Evolutionary conservation across 257 asterid species (phyloP), one percentile per base, ranked within the genome.

Genomic region (Ophiorrhiza pumila): DNA sequence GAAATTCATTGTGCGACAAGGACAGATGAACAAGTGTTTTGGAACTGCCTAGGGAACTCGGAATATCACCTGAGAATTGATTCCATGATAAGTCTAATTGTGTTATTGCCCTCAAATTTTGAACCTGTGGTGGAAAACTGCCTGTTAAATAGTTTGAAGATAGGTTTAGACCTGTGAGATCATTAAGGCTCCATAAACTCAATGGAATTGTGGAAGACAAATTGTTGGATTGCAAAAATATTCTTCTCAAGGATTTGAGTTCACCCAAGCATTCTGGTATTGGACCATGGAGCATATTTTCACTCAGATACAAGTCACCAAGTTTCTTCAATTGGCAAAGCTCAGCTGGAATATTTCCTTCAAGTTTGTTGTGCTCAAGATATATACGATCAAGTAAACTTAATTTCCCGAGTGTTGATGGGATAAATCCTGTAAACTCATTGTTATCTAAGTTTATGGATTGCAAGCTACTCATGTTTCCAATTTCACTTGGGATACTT

Each of bases 31-130:
- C 74, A 37, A 69, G 52, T 25, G 62, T 32, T 8, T 12, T 7
- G 34, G n/a, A 52, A 37, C 65, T 9, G 31, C 64, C 64, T 34
- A 69, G 3, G 18, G 74, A 50, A 4, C 64, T 39, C 3, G 46
- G 64, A 55, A 69, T 47, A 7, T 69, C 35, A 25, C 53, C 65
- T 5, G 74, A 52, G 25, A 69, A 53, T 35, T n/a, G 25, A 53
- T 69, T 69, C 37, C 65, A 22, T 4, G 74, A 69, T n/a, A 57
- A 34, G 22, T 57, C 74, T 12, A 53, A 14, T 5, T 41, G 29
- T 34, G 46, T 62, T 15, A 62, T 32, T 27, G 46, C 68, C 34
- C 52, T 41, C 52, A 64, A 23, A n/a, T 64, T 64, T 32, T 39
- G 32, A 2, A 64, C 18, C 4, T 37, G 37, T 6, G 60, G n/a